Evolutionary conservation across 2,329 filamentous ascomycete species (phyloP), one percentile per base, ranked within the genome.

Genomic region (Pestalotiopsis sp.): DNA sequence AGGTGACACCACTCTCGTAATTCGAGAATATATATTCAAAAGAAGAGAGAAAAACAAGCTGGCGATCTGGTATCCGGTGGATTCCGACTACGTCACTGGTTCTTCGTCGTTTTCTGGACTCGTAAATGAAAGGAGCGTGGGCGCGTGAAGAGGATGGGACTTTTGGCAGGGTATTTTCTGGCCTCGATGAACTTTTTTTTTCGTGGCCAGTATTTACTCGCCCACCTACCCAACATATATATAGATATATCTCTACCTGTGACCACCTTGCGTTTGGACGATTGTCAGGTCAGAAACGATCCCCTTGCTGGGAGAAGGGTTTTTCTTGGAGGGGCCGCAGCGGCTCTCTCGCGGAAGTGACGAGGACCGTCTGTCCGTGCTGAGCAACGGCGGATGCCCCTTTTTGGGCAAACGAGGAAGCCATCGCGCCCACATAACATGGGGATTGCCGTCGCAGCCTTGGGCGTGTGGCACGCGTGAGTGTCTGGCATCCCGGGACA

Each of bases 381-480:
- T 64, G n/a, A 27, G 14, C 39, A n/a, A 27, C 38, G 62, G 23
- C n/a, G 38, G n/a, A 64, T 25, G n/a, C 27, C 41, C 62, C 62
- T 64, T 39, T 36, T 39, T 14, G 12, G 39, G 62, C 62, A 64
- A 20, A 39, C 62, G 49, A 64, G 41, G 62, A 64, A 64, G 36
- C 13, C n/a, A 64, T 64, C 41, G 62, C 62, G 62, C 39, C 39
- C 62, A 25, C 41, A 49, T n/a, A 25, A 52, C 62, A 64, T 64
- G 62, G 62, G 45, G 45, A 52, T 52, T 52, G 45, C 45, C 45
- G 45, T 52, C 3, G 45, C 20, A 52, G 45, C 45, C 45, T 52
- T 52, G 45, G 45, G 23, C 20, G 45, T 52, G 17, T 52, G 45
- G 14, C 45, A 52, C 20, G 20, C 45, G 17, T 20, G 20, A 52